Conservation (phyloP, 2,329 filamentous ascomycete genomes). For the Scopulariopsis brevicaulis region DNA sequence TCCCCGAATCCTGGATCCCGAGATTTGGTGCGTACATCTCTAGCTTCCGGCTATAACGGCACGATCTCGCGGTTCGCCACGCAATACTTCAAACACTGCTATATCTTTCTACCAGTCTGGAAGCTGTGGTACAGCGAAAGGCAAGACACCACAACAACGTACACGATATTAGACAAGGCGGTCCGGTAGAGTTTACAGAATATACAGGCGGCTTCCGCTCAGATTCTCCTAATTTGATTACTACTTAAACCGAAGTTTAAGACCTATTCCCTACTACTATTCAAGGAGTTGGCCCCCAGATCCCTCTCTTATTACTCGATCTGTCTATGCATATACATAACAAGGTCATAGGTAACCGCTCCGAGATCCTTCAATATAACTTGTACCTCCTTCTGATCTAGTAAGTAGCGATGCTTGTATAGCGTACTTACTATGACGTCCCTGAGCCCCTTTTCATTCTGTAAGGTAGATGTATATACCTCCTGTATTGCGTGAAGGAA, state of each 20-base stretch:
- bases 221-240: background rate
- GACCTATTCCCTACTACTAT: background rate
- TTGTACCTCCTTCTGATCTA: background rate
- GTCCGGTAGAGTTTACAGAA: background rate
- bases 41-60: too few relatives aligned
- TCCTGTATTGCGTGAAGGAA: too few relatives aligned
- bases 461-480: too few relatives aligned
- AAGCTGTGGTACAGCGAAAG: too few relatives aligned
- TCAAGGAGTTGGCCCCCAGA: background rate
- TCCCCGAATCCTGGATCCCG: too few relatives aligned
- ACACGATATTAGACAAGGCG: background rate
- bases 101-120: too few relatives aligned
- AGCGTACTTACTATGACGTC: too few relatives aligned
- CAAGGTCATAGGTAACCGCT: background rate
- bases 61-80: too few relatives aligned
- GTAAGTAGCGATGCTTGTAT: background rate
- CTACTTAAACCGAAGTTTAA: background rate
- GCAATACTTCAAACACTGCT: too few relatives aligned
- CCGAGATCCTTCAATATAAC: background rate
- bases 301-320: background rate
- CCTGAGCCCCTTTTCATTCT: too few relatives aligned
- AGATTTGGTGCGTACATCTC: too few relatives aligned
- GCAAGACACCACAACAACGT: background rate
- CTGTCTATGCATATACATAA: background rate
- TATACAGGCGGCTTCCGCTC: background rate